Evolutionary conservation across 1,139 yeast genomes (phyloP).

Genomic region (Blastobotrys persicus): DNA sequence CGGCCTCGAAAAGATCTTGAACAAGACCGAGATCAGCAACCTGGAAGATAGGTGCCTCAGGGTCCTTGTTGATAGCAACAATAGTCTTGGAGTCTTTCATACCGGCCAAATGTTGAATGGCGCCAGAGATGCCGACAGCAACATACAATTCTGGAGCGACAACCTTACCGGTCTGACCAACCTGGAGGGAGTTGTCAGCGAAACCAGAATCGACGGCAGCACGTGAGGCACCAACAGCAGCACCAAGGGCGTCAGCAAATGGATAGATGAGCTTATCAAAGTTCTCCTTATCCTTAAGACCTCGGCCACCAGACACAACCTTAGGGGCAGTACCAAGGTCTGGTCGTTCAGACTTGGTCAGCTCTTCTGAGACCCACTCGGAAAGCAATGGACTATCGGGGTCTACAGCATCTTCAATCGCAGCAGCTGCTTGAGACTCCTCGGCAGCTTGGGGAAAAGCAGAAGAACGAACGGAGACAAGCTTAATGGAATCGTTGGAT

Average conservation of each 20-base stretch:
- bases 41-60: constrained; percentile 90
- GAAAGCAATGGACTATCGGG: constrained; percentile 34
- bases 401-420: constrained; percentile 52
- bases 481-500: constrained; percentile 59
- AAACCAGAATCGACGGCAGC: constrained; percentile 97
- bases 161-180: constrained; percentile 97
- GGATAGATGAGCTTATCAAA: constrained; percentile 79
- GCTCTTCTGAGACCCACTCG: constrained; percentile 68
- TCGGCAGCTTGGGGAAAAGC: constrained; percentile 65
- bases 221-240: constrained; percentile 97
- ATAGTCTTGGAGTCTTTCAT: constrained; percentile 95
- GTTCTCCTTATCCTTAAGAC: constrained; percentile 83
- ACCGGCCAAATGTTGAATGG: constrained; percentile 97
- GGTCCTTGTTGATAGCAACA: constrained; percentile 92
- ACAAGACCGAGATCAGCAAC: constrained; percentile 88
- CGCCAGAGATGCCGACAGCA: constrained; percentile 95
- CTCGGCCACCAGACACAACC: constrained; percentile 93
- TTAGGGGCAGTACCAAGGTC: constrained; percentile 79
- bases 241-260: constrained; percentile 77
- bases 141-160: constrained; percentile 94
- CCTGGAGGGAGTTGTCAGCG: constrained; percentile 96
- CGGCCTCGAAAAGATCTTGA: constrained; percentile 79
- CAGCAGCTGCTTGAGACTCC: constrained; percentile 41
- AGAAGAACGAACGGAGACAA: constrained; percentile 79
- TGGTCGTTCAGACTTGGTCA: constrained; percentile 81